Conservation (phyloP, 2,329 filamentous ascomycete species). For the Calonectria leucothoes region DNA sequence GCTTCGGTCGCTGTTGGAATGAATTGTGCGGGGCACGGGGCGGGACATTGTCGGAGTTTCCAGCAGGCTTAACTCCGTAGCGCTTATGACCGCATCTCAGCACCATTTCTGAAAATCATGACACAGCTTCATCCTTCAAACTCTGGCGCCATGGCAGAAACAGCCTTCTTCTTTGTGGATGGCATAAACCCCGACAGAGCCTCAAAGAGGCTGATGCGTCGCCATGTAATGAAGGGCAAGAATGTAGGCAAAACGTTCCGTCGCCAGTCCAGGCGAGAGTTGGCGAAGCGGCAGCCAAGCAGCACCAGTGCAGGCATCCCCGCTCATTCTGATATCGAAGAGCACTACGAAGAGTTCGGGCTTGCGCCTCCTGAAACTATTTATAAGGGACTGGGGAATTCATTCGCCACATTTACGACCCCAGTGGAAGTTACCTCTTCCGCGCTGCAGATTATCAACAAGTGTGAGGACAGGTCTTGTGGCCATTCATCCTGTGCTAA, state of each 20-base stretch:
- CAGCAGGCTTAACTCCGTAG: neutral
- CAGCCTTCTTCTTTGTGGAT: conserved; percentile 27
- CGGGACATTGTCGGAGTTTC: neutral
- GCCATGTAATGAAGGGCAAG: conserved; percentile 39
- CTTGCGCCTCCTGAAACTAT: neutral
- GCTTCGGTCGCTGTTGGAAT: too few species aligned
- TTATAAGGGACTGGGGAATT: neutral
- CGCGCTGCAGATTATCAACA: conserved; percentile 20
- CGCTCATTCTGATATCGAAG: neutral
- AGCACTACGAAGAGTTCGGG: neutral
- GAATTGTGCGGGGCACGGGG: neutral
- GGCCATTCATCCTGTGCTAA: neutral
- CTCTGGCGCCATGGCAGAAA: neutral
- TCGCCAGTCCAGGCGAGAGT: conserved; percentile 21
- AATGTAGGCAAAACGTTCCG: conserved; percentile 34
- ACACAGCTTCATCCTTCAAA: neutral
- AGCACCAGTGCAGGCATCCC: neutral
- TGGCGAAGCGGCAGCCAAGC: neutral
- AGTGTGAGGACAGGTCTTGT: conserved; percentile 12
- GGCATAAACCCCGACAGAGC: conserved; percentile 18
- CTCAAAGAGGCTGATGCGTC: conserved; percentile 40
- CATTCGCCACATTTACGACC: neutral
- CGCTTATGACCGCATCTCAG: neutral
- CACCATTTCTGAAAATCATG: neutral
- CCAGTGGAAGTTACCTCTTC: conserved; percentile 14